These are phyloP conservation scores for Calamus simplicifolius DNA, from an alignment of 176 grass and related monocot genomes.

Conservation along the genomic window DNA sequence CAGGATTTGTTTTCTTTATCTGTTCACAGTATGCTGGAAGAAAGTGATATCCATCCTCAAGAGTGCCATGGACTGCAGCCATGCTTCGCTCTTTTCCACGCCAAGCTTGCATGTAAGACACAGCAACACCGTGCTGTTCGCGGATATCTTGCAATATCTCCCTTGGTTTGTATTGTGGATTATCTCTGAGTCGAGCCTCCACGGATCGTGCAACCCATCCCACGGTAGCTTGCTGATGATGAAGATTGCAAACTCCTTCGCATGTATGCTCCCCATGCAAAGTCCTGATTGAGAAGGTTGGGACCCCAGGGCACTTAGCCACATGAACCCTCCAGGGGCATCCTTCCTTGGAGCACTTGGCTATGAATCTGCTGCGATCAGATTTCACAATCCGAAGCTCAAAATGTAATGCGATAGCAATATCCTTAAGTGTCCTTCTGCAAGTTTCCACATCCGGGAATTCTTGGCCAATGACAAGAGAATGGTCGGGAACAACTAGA, in stretches of 20 bases:
- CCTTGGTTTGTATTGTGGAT: slow-evolving; percentile 90
- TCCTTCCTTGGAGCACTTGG: slow-evolving; percentile 76
- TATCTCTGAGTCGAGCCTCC: slow-evolving; percentile 74
- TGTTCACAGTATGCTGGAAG: slow-evolving; percentile 94
- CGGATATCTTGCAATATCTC: slow-evolving; percentile 94
- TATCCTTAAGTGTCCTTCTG: slow-evolving; percentile 69
- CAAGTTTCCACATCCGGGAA: slow-evolving; percentile 75
- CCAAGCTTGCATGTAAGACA: slow-evolving; percentile 99
- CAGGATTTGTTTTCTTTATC: slow-evolving; percentile 67
- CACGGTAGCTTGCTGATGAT: slow-evolving; percentile 93
- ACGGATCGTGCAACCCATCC: slow-evolving; percentile 94
- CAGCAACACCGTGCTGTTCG: slow-evolving; percentile 86
- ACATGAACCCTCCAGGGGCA: slow-evolving; percentile 86
- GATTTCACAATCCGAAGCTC: slow-evolving; percentile 90
- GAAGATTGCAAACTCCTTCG: slow-evolving; percentile 64
- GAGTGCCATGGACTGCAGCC: slow-evolving; percentile 86
- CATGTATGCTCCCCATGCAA: slow-evolving; percentile 82
- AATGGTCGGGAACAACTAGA: slow-evolving; percentile 22
- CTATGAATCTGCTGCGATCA: slow-evolving; percentile 84
- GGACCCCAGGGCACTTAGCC: slow-evolving; percentile 61
- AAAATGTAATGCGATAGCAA: slow-evolving; percentile 90
- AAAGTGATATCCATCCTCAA: slow-evolving; percentile 86
- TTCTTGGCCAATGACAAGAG: slow-evolving; percentile 75
- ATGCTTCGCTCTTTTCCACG: slow-evolving; percentile 97
- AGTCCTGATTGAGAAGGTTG: slow-evolving; percentile 77